Evolutionary conservation across 2,329 filamentous ascomycete species (phyloP), one percentile per base, ranked within the genome.

Genomic region (Fusarium palustre): DNA sequence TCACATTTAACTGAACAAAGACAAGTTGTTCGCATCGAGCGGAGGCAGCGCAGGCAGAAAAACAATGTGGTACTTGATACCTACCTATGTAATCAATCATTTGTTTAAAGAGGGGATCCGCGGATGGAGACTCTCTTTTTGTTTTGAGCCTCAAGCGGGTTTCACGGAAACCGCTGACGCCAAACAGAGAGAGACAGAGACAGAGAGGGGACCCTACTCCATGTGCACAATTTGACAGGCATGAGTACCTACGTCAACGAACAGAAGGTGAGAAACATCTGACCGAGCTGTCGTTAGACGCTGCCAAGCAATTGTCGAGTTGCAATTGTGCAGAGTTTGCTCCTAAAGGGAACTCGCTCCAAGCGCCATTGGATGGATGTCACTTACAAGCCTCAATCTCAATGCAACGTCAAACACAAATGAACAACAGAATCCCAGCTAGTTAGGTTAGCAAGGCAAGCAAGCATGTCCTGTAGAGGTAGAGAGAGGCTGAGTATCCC

Each of bases 341-440:
- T 54, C 52, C 48, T 58, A 55, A 52, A 53, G 24, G 41, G 34
- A 59, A 43, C 38, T 18, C 25, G 38, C 30, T 60, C 55, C 36
- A 60, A 43, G 39, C 54, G 53, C 63, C 41, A 57, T 65, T 65
- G 62, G 60, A 65, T 45, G n/a, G 62, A 45, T 46, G 45, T 64
- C 66, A 69, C 67, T 69, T 68, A 67, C 59, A 68, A 66, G 63
- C 64, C 68, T 64, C 59, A 55, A 53, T 47, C 31, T 56, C 49
- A 31, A 55, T 62, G 52, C 55, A 54, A 56, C 66, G 43, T 49
- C 48, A 47, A 47, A 42, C 20, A 24, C 41, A 55, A 48, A 36
- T 38, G 15, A 25, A 54, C 20, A 39, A 34, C 48, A 58, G 20
- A 24, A 11, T 18, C 46, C 46, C 9, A 36, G 31, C 46, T 34